Percentiles rank a stretch among this genome's conserved stretches.
Evolutionary conservation across 345 rosid genomes (phyloP).

Genomic region (Sisymbrium irio): DNA sequence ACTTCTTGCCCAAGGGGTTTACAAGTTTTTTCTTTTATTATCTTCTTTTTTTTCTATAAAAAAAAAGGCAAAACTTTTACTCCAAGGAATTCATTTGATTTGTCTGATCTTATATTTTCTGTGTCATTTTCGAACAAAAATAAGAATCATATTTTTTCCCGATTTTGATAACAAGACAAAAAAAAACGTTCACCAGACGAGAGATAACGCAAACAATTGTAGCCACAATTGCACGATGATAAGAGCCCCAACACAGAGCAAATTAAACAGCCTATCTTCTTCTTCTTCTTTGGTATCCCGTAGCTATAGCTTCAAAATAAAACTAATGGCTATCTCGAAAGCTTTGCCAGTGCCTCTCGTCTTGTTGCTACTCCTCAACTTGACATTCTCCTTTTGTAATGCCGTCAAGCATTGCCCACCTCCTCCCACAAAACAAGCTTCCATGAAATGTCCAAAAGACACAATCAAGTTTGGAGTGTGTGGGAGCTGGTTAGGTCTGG

Average conservation of each 20-base stretch:
- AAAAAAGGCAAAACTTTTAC: too few species aligned
- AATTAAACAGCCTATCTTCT: not conserved
- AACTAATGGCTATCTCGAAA: constrained; percentile 23
- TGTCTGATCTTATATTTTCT: not conserved
- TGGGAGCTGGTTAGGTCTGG: constrained; percentile 79
- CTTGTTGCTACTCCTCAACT: constrained; percentile 34
- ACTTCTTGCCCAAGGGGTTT: constrained; percentile 19
- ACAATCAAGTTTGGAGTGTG: constrained; percentile 68
- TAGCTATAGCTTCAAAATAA: not conserved
- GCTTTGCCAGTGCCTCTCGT: constrained; percentile 1
- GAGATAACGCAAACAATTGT: constrained; percentile 22
- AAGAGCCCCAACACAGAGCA: constrained; percentile 1
- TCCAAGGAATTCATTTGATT: not conserved
- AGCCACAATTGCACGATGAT: constrained; percentile 16
- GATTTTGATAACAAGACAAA: not conserved
- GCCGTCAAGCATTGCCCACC: constrained; percentile 34
- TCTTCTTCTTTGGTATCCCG: not conserved
- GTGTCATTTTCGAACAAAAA: not conserved
- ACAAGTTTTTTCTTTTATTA: too few species aligned
- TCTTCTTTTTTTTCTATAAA: too few species aligned
- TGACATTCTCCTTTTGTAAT: constrained; percentile 36
- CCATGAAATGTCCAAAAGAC: constrained; percentile 51
- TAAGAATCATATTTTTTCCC: not conserved
- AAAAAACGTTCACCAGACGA: not conserved
- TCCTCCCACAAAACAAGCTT: constrained; percentile 4